Evolutionary conservation across 345 rosid genomes (phyloP), one percentile per base, ranked within the genome.

Genomic region (Acer saccharum): DNA sequence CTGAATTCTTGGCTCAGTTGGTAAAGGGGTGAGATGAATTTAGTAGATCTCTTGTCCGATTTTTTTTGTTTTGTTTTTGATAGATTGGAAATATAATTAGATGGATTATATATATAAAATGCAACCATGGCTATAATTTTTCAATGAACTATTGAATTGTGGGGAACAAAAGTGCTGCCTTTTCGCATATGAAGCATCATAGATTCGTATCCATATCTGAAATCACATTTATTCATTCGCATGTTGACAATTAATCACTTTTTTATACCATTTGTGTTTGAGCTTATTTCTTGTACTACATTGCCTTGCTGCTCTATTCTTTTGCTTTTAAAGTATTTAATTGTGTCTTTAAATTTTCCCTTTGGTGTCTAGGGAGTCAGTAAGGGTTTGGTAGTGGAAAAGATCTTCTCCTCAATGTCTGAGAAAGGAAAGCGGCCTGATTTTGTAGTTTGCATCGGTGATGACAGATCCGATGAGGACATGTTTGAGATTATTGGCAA

Each of bases 401-500:
- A 83, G 81, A 87, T 91, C 58, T 86, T 89, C 67, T n/a, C 88
- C 29, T 54, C 84, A 44, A 86, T 88, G 95, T 82, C 87, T 1
- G 87, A 74, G 77, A 77, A 48, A 1, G 87, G 87, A 64, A 87
- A 70, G 75, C 81, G 58, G 25, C 90, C 89, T 46, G 95, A 91
- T 85, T 91, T 89, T 74, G 90, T 91, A 21, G 72, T 91, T 73
- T 91, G 95, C 61, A 87, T 91, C 14, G 95, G 95, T 0, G 95
- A 91, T 23, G 95, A 91, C 73, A 83, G 95, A 84, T 91, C 92
- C 13, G 92, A 91, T 68, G 95, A 91, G 79, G 92, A 91, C 76
- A 91, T 91, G 95, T 91, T 91, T 84, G 92, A 89, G 88, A 82
- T 85, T 10, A 86, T 89, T 57, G 84, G 87, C 41, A 83, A 67